A percentile compares a stretch with the other conserved stretches of the same genome.
phyloP scores from a whole-genome alignment of 768 basidiomycete species.

The Tulasnella sp. region DNA sequence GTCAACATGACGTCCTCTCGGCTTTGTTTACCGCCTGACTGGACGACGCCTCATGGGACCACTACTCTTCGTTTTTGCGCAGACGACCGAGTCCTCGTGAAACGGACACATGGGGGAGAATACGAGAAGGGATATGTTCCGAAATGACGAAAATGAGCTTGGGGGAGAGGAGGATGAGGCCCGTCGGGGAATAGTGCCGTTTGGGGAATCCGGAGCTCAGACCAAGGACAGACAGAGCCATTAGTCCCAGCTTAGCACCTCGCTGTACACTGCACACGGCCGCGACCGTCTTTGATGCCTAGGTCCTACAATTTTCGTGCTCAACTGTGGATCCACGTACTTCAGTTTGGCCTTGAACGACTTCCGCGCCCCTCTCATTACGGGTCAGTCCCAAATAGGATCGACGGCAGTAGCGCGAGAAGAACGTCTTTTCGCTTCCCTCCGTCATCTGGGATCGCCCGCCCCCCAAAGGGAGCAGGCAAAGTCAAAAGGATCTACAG shows the following conservation, averaged over 20 bases:
- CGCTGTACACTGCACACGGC: background rate
- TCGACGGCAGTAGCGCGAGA: background rate
- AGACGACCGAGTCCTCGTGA: background rate
- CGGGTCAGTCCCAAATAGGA: background rate
- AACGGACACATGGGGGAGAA: background rate
- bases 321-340: background rate
- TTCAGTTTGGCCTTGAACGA: background rate
- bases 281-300: background rate
- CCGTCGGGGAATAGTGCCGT: background rate
- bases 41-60: background rate
- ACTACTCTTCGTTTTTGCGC: background rate
- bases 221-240: background rate
- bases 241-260: background rate
- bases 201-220: background rate
- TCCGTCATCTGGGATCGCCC: background rate
- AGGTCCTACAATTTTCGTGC: background rate
- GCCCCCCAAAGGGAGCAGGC: too few species aligned
- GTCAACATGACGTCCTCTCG: background rate
- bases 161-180: background rate
- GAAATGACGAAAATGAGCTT: background rate
- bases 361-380: background rate
- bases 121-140: background rate
- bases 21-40: slow-evolving; percentile 10
- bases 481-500: slow-evolving; percentile 11
- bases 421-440: background rate